phyloP scores from a whole-genome alignment of 441 rosid genomes.

The Aleurites moluccanus region DNA sequence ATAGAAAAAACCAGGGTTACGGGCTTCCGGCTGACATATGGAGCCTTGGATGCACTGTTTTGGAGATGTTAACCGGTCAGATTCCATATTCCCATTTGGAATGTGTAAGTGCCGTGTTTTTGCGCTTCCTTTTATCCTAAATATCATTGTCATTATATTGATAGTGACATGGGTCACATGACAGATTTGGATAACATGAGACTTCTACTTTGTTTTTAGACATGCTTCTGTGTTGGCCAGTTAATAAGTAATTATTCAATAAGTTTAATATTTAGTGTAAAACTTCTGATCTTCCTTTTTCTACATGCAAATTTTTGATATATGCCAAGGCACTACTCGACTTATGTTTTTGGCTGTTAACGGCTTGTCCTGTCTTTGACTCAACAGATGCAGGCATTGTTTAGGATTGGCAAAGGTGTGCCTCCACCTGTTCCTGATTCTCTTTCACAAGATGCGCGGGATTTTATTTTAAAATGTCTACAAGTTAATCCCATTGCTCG shows the following conservation, averaged over 20 bases:
- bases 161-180: neutral
- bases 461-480: slow-evolving; percentile 65
- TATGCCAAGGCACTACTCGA: neutral
- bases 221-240: neutral
- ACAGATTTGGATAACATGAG: slow-evolving; percentile 2
- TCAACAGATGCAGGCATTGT: slow-evolving; percentile 77
- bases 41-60: slow-evolving; percentile 98
- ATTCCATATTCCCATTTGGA: slow-evolving; percentile 69
- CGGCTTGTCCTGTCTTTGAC: slow-evolving; percentile 14
- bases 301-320: neutral
- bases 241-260: neutral
- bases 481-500: slow-evolving; percentile 66
- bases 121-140: slow-evolving; percentile 8
- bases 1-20: slow-evolving; percentile 68
- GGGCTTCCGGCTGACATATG: slow-evolving; percentile 95
- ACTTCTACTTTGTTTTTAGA: neutral
- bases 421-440: slow-evolving; percentile 66
- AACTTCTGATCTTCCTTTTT: neutral
- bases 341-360: slow-evolving; percentile 3
- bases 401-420: slow-evolving; percentile 67
- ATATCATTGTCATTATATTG: neutral
- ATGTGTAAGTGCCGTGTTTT: slow-evolving; percentile 47
- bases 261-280: neutral
- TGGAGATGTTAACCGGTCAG: slow-evolving; percentile 78
- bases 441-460: slow-evolving; percentile 63